phyloP scores from a whole-genome alignment of 1,284 basidiomycete genomes.

The Ganoderma lucidum region DNA sequence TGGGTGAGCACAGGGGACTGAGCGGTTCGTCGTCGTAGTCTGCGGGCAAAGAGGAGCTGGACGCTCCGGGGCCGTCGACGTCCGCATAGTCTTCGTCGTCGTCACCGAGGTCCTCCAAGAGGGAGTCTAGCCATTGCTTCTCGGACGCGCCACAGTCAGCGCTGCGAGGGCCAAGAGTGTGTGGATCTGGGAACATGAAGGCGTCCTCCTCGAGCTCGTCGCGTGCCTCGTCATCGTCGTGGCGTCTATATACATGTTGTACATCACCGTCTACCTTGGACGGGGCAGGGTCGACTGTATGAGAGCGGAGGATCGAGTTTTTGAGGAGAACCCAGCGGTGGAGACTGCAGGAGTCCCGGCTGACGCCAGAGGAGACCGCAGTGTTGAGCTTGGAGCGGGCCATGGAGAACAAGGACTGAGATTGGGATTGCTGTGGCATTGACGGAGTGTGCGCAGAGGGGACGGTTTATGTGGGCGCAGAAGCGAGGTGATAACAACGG shows the following conservation, averaged over 20 bases:
- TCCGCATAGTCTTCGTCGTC: constrained; percentile 61
- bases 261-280: constrained; percentile 46
- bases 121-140: constrained; percentile 80
- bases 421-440: constrained; percentile 44
- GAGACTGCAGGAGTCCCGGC: constrained; percentile 74
- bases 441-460: constrained; percentile 50
- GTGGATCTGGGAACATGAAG: constrained; percentile 82
- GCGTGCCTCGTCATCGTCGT: constrained; percentile 51
- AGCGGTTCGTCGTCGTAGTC: constrained; percentile 56
- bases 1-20: constrained; percentile 70
- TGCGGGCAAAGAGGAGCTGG: constrained; percentile 58
- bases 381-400: constrained; percentile 79
- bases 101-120: constrained; percentile 74
- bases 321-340: constrained; percentile 87
- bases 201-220: constrained; percentile 60
- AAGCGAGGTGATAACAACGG: constrained; percentile 24
- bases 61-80: constrained; percentile 45
- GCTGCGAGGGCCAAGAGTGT: constrained; percentile 53
- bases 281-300: constrained; percentile 42
- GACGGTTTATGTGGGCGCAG: constrained; percentile 27
- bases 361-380: constrained; percentile 53
- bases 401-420: constrained; percentile 57
- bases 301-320: constrained; percentile 75
- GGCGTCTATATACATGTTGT: constrained; percentile 48
- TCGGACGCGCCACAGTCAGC: constrained; percentile 59